phyloP scores from a whole-genome alignment of 2,329 filamentous ascomycete genomes.

The Hymenoscyphus scutula region DNA sequence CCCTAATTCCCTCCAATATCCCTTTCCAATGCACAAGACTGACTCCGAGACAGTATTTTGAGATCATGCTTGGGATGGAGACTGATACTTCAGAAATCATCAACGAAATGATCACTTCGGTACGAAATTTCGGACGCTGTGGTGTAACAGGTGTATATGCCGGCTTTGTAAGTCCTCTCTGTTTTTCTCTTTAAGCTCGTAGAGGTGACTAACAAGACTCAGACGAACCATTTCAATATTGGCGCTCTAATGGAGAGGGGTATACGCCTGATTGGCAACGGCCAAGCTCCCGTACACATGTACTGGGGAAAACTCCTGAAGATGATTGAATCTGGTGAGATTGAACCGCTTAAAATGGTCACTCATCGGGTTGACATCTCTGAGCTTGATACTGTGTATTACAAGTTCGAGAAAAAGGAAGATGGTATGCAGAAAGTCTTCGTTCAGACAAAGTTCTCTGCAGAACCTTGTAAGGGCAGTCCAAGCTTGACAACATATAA shows the following conservation, averaged over 20 bases:
- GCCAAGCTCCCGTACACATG: slow-evolving; percentile 71
- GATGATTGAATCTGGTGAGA: slow-evolving; percentile 62
- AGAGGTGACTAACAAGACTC: slow-evolving; percentile 2
- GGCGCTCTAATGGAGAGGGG: slow-evolving; percentile 80
- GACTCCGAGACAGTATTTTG: slow-evolving; percentile 51
- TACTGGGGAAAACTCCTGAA: slow-evolving; percentile 80
- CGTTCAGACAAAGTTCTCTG: slow-evolving; percentile 56
- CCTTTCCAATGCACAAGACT: too few relatives aligned
- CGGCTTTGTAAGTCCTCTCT: slow-evolving; percentile 49
- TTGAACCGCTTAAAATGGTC: slow-evolving; percentile 78
- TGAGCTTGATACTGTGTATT: slow-evolving; percentile 66
- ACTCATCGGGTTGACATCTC: slow-evolving; percentile 75
- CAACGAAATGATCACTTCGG: slow-evolving; percentile 77
- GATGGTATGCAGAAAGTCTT: slow-evolving; percentile 82
- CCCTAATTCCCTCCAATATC: too few relatives aligned
- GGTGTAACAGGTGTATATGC: slow-evolving; percentile 73
- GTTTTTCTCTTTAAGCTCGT: neutral
- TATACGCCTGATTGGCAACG: slow-evolving; percentile 71
- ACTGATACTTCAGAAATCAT: slow-evolving; percentile 81
- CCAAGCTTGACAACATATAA: slow-evolving; percentile 45
- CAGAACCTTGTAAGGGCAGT: slow-evolving; percentile 44
- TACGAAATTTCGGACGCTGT: slow-evolving; percentile 68
- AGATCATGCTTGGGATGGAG: slow-evolving; percentile 64
- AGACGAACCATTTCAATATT: slow-evolving; percentile 34
- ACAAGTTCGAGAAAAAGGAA: slow-evolving; percentile 58